Evolutionary conservation across 225 moss, liverwort and hornwort species (phyloP).

Genomic region (Neckera pumila): DNA sequence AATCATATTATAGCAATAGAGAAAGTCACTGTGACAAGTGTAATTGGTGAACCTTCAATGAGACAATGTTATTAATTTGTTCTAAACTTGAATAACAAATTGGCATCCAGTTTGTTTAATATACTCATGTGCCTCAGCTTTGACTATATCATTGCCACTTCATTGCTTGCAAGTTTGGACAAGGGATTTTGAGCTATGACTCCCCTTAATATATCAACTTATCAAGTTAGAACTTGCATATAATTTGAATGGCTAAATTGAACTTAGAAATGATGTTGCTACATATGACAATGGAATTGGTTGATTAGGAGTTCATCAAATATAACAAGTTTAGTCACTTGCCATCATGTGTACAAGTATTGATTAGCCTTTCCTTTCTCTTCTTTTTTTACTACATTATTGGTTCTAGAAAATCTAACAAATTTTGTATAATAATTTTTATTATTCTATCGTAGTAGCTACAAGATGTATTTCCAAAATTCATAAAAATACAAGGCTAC

Average conservation of each 20-base stretch:
- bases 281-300: too few relatives aligned
- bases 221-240: neutral
- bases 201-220: neutral
- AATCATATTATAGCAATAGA: too few relatives aligned
- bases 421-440: neutral
- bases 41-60: accelerated
- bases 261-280: neutral
- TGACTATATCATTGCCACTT: neutral
- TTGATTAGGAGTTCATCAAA: neutral
- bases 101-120: neutral
- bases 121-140: accelerated
- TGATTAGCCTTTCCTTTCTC: neutral
- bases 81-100: neutral
- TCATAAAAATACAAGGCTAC: neutral
- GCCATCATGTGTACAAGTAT: neutral
- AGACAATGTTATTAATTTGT: neutral
- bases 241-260: neutral
- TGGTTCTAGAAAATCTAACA: accelerated
- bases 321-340: neutral
- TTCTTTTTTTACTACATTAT: too few relatives aligned
- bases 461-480: accelerated
- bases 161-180: accelerated
- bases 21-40: accelerated
- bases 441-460: neutral
- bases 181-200: neutral